Base-by-base conservation (phyloP, 2,329 filamentous ascomycete species). In the Arthrobotrys sphaeroides region DNA sequence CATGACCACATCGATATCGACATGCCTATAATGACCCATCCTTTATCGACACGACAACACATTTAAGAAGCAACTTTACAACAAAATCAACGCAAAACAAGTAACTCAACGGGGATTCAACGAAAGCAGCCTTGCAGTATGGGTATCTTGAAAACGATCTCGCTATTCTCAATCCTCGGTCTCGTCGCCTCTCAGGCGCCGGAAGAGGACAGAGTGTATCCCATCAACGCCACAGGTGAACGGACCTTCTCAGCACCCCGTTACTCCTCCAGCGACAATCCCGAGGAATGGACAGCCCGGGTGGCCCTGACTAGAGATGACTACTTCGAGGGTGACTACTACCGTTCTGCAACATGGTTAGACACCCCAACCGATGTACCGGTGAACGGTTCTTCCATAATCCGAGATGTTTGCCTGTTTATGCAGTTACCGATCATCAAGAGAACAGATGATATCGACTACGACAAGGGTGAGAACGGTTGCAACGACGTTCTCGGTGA, bases 191-290 rank as follows among this genome's bases (percentile, higher is more conserved):
- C 42, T 22, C 66, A 61, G 26, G 10, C 40, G 12, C n/a, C 24
- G 6, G 49, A 61, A 2, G 55, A 51, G n/a, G 45, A 57, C 18
- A 18, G 53, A 2, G 18, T 43, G 10, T 70, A 70, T 36, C 66
- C 66, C 7, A 16, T 70, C 43, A 70, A 70, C 18, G 66, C 66
- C 20, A 70, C 66, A 12, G 55, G 55, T 10, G 53, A 61, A 45
- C 59, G 66, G 55, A 61, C 53, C 7, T 70, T 70, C 33, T 26
- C 55, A 7, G 66, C 66, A 28, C 66, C 66, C 10, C 9, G 20
- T 1, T 70, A 70, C 24, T 61, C 43, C 10, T 40, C 53, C 20
- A 18, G 22, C 3, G 26, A 60, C 22, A 70, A 70, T n/a, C 66
- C 66, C 2, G 5, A 33, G 45, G 59, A 70, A 9, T 70, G 66